Evolutionary conservation across 371 early-diverging fungal genomes (phyloP), one percentile per base, ranked within the genome.

Genomic region (Mortierella sp.): DNA sequence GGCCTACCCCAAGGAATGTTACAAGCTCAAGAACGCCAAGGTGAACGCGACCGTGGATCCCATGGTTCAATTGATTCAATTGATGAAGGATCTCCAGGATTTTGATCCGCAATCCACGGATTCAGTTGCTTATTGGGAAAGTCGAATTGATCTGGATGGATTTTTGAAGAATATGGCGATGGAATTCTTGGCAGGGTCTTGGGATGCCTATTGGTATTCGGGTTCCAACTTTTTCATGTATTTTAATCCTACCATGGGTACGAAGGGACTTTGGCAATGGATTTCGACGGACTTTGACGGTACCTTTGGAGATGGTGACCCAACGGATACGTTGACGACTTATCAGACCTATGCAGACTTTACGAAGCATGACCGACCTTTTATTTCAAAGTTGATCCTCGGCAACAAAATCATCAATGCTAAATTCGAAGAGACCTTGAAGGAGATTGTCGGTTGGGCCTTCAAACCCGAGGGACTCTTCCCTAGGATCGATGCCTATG

Each of bases 371-470:
- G 52, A 52, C 52, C 21, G 14, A 12, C 52, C 52, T 19, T 52
- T 52, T 0, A 25, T 52, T 7, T 23, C 23, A 4, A 52, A 52
- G 52, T 19, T 52, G 0, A 52, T 52, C 52, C 25, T 11, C 5
- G 14, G 1, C 12, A 52, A 52, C 52, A 52, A 15, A 0, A 11
- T n/a, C 7, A 52, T 52, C 52, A 52, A 52, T 7, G 52, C 52
- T 12, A 12, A 1, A 12, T 52, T 52, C 52, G 25, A 52, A 25
- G 5, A 21, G 25, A 52, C 25, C 52, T 25, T 52, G 19, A 84
- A 82, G 72, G 82, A 83, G 12, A 62, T 84, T 23, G 72, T 84
- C 59, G 83, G 84, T 59, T 77, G 76, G 7, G 83, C 83, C 66
- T 86, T 83, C 72, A 86, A 86, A 59, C 82, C 84, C 29, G 60